Evolutionary conservation across 164 flowering plant species (phyloP), one percentile per base, ranked within the genome.

Genomic region (Vitis labrusca): DNA sequence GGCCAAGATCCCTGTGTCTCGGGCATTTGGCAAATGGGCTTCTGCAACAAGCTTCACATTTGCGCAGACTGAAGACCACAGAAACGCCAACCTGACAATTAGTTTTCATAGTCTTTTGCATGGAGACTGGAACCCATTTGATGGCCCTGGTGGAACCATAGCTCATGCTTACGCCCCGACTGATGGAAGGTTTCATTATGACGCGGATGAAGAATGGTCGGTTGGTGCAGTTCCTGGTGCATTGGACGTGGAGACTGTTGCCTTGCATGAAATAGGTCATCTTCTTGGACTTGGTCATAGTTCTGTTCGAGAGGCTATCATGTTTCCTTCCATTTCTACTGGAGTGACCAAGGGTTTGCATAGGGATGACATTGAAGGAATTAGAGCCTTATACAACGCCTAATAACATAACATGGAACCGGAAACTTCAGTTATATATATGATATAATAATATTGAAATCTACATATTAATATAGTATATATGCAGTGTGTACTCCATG

Each of bases 41-140:
- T 52, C 56, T 0, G 68, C 19, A 15, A 70, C 65, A 5, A 64
- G 49, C 6, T 74, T 81, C 61, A 81, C 29, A 1, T 81, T 81
- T 56, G 3, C 51, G 0, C 44, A 61, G 52, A 61, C 48, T 19
- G 5, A 50, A 27, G 54, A 56, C 8, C 14, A 16, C 32, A 5
- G 1, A 0, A 7, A 11, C 0, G 76, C 84, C 0, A 73, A 80
- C 14, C 66, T 80, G 30, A 69, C 8, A 3, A 67, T 80, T 11
- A 50, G 81, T 12, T 71, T 80, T 12, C 4, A 27, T 0, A 23
- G 77, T 0, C 61, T 75, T 13, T 61, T 66, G 55, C 84, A 80
- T 48, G 84, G 84, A 30, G 84, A 80, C 54, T 71, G 75, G 0
- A 0, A 8, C 27, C 66, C 72, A 4, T 80, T 80, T 49, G 77